Evolutionary conservation across 805 yeast species (phyloP), one percentile per base, ranked within the genome.

Genomic region (Yarrowia keelungensis): DNA sequence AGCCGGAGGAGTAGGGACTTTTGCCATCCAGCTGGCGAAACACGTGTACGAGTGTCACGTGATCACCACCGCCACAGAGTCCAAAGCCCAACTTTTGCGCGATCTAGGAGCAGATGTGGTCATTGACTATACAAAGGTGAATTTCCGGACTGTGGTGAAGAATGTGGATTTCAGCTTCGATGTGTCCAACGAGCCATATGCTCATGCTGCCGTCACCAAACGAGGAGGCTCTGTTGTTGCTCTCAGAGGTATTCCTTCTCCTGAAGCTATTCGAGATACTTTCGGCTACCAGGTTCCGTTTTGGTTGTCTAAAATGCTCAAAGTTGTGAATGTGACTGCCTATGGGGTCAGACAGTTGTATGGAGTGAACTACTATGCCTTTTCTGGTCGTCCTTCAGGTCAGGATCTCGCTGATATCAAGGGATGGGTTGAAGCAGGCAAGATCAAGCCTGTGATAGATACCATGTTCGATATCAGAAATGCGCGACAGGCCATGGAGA

Each of bases 1-100:
- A 19, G 87, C 89, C 8, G 87, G 95, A 1, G 78, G 88, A 12
- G 92, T 89, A 11, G 92, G 93, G 19, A 74, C 82, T 32, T 82
- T 80, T 70, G 80, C 83, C 5, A 79, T 86, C 42, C 90, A 87
- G 75, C 75, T 89, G 47, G 85, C 88, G 9, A 87, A 84, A 75
- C 76, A 82, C 43, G 62, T 56, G 22, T 56, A 41, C 5, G 47
- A 22, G 15, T 75, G 78, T 56, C 81, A 82, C 11, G 84, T 91
- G 26, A 87, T 85, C 5, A 87, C 85, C 32, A 81, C 87, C 2
- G 85, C 88, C 74, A 86, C 89, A 5, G 47, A 69, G 3, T 76
- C 82, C 0, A 74, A 79, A 7, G 84, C 90, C 8, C 75, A 78
- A 16, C 71, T 79, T 50, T 85, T 84, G 51, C 74, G 77, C 42